Conservation (phyloP, 2,329 filamentous ascomycete genomes). For the Leptographium flavum region DNA sequence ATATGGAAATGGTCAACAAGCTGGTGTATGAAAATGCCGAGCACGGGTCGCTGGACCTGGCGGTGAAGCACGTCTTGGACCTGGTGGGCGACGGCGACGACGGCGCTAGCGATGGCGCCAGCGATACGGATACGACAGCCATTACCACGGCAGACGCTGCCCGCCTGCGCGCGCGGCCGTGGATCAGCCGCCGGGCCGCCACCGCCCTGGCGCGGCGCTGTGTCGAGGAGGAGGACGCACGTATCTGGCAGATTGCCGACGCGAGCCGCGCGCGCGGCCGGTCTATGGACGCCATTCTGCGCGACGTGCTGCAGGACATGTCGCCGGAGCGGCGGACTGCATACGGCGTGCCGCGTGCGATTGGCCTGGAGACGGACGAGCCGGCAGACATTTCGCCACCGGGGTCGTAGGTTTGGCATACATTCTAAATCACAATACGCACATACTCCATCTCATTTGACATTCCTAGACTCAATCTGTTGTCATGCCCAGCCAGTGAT, state of each 20-base stretch:
- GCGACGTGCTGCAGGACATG: not conserved
- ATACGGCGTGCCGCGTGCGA: slow-evolving; percentile 7
- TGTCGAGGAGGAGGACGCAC: slow-evolving; percentile 18
- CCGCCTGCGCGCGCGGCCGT: slow-evolving; percentile 10
- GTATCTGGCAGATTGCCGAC: slow-evolving; percentile 19
- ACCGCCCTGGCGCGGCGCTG: slow-evolving; percentile 20
- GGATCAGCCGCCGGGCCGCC: slow-evolving; percentile 19
- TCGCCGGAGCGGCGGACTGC: not conserved
- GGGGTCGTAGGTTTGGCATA: too few relatives aligned
- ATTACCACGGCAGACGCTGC: not conserved
- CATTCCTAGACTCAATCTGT: too few relatives aligned
- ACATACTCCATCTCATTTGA: too few relatives aligned
- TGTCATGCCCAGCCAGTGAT: too few relatives aligned
- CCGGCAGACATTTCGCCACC: not conserved
- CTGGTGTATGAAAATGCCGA: slow-evolving; percentile 19
- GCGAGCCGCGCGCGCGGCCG: slow-evolving; percentile 8
- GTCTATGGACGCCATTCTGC: slow-evolving; percentile 10
- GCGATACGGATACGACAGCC: not conserved
- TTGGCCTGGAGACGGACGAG: not conserved
- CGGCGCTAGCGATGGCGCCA: not conserved
- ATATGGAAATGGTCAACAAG: slow-evolving; percentile 16
- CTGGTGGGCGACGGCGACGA: slow-evolving; percentile 9
- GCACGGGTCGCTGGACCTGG: slow-evolving; percentile 20
- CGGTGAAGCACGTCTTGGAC: slow-evolving; percentile 18
- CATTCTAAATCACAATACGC: too few relatives aligned